phyloP scores from a whole-genome alignment of 2,329 filamentous ascomycete genomes.

The Boeremia exigua region DNA sequence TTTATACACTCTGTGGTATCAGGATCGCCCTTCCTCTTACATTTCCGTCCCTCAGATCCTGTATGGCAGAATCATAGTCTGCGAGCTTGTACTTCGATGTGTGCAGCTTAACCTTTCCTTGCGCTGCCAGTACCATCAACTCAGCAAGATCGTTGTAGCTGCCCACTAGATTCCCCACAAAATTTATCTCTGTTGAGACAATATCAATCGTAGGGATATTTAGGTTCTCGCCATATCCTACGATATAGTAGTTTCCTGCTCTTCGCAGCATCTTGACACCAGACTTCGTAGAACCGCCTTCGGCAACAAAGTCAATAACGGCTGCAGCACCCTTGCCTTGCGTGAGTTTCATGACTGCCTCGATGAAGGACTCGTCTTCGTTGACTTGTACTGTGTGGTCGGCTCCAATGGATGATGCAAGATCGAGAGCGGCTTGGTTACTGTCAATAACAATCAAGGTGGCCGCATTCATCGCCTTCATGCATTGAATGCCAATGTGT shows the following conservation, averaged over 20 bases:
- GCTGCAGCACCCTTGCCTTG: constrained; percentile 5
- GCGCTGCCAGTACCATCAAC: constrained; percentile 8
- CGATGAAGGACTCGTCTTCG: not conserved
- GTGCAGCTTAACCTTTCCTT: constrained; percentile 9
- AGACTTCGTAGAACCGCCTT: constrained; percentile 8
- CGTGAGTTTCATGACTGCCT: constrained; percentile 2
- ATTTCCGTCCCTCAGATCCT: constrained; percentile 8
- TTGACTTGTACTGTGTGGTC: constrained; percentile 3
- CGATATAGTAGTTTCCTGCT: constrained; percentile 7
- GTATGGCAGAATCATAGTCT: constrained; percentile 1
- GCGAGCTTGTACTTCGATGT: constrained; percentile 11
- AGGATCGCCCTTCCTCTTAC: constrained; percentile 1
- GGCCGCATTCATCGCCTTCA: constrained; percentile 11
- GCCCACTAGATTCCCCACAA: constrained; percentile 6
- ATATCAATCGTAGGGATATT: constrained; percentile 9
- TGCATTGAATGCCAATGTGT: constrained; percentile 10
- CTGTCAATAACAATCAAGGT: constrained; percentile 4
- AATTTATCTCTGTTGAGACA: constrained; percentile 10
- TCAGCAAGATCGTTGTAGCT: constrained; percentile 13
- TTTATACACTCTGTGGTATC: not conserved
- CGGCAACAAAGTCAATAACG: constrained; percentile 7
- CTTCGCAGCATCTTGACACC: constrained; percentile 9
- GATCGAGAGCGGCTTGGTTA: constrained; percentile 5
- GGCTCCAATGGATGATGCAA: constrained; percentile 7
- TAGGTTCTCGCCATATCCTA: constrained; percentile 10